phyloP scores from a whole-genome alignment of 805 yeast genomes.

The Komagataella pseudopastoris region DNA sequence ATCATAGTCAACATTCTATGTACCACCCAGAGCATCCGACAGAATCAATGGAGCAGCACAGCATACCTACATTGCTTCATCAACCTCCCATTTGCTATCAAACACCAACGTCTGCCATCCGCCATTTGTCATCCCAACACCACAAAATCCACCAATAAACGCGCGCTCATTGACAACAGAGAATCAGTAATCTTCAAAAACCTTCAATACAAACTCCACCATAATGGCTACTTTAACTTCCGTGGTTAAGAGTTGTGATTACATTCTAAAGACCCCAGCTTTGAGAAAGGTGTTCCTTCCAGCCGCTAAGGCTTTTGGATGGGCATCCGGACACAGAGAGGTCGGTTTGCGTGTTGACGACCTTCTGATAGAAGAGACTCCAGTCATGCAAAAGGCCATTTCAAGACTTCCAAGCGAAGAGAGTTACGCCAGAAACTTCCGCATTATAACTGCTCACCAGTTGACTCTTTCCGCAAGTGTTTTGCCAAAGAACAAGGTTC shows the following conservation, averaged over 20 bases:
- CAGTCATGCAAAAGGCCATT: conserved; percentile 75
- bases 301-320: conserved; percentile 58
- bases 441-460: conserved; percentile 89
- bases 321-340: conserved; percentile 85
- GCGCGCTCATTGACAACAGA: not conserved
- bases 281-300: conserved; percentile 71
- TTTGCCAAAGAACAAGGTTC: conserved; percentile 67
- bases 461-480: conserved; percentile 71
- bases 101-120: not conserved
- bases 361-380: conserved; percentile 76
- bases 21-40: too few relatives aligned
- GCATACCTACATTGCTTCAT: not conserved
- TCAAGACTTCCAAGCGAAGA: conserved; percentile 77
- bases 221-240: conserved; percentile 50
- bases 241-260: conserved; percentile 63
- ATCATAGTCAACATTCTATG: too few relatives aligned
- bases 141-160: not conserved
- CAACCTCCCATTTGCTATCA: too few relatives aligned
- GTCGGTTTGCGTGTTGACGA: conserved; percentile 90
- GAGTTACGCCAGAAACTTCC: conserved; percentile 81
- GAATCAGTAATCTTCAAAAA: not conserved
- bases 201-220: not conserved
- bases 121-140: not conserved
- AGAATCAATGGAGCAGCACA: too few relatives aligned
- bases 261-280: conserved; percentile 66